phyloP scores from a whole-genome alignment of 2,329 filamentous ascomycete genomes.

The Clarireedia hainanense region DNA sequence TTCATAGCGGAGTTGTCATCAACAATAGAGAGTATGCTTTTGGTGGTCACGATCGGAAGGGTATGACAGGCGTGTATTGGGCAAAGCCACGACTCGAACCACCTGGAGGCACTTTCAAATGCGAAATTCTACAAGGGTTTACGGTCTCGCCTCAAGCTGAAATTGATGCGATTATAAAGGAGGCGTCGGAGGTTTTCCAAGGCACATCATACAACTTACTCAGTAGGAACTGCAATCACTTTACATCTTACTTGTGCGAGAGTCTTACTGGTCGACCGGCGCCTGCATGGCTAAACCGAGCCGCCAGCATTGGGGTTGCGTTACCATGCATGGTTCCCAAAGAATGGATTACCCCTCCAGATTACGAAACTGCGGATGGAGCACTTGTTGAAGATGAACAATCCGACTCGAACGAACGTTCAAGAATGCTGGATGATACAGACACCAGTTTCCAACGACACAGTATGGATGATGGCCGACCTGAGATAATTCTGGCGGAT shows the following conservation, averaged over 20 bases:
- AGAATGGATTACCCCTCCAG: constrained; percentile 75
- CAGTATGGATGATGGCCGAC: constrained; percentile 21
- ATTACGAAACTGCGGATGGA: constrained; percentile 65
- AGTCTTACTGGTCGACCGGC: constrained; percentile 63
- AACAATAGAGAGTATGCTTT: constrained; percentile 77
- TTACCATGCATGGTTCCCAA: constrained; percentile 74
- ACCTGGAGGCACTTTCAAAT: constrained; percentile 69
- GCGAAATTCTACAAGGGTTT: constrained; percentile 71
- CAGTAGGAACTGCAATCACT: constrained; percentile 83
- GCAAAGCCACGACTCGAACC: constrained; percentile 65
- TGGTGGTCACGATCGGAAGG: constrained; percentile 66
- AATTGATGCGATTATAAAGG: constrained; percentile 61
- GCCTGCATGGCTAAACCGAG: constrained; percentile 72
- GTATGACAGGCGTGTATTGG: constrained; percentile 75
- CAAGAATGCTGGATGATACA: constrained; percentile 45
- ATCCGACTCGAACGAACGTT: constrained; percentile 42
- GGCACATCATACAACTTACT: constrained; percentile 75
- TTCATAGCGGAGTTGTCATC: constrained; percentile 79
- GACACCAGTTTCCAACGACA: constrained; percentile 23
- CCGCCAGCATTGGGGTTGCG: constrained; percentile 73
- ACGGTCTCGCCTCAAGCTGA: constrained; percentile 61
- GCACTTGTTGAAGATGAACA: constrained; percentile 50
- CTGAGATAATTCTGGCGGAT: constrained; percentile 10
- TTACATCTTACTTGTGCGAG: constrained; percentile 69
- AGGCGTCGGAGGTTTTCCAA: constrained; percentile 63